A percentile compares a stretch with the other conserved stretches of the same genome.
phyloP scores from a whole-genome alignment of 257 asterid genomes.

The Scutellaria galericulata region DNA sequence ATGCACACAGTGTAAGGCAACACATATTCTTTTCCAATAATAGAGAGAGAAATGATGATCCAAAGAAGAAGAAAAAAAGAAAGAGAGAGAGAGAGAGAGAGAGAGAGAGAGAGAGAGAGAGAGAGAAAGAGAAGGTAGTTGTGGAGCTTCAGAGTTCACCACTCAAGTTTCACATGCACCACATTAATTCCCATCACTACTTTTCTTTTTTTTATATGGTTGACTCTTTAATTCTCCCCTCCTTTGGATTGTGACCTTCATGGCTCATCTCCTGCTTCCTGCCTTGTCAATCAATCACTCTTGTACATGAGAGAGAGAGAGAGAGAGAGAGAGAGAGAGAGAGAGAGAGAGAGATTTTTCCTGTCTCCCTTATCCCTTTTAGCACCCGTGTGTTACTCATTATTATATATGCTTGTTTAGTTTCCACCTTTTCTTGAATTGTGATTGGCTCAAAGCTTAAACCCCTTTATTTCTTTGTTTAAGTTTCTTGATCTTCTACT shows the following conservation, averaged over 20 bases:
- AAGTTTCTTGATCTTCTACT: slow-evolving; percentile 32
- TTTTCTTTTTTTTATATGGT: slow-evolving; percentile 42
- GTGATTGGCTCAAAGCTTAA: slow-evolving; percentile 35
- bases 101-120: slow-evolving; percentile 22
- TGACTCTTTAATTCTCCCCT: slow-evolving; percentile 57
- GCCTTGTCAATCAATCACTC: slow-evolving; percentile 60
- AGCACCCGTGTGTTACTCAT: slow-evolving; percentile 25
- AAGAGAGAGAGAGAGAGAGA: too few relatives aligned
- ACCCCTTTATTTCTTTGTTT: slow-evolving; percentile 24
- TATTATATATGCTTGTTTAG: slow-evolving; percentile 5
- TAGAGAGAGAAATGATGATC: slow-evolving; percentile 45
- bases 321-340: slow-evolving; percentile 10
- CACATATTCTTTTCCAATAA: slow-evolving; percentile 36
- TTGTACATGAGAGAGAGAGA: slow-evolving; percentile 18
- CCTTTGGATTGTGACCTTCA: slow-evolving; percentile 64
- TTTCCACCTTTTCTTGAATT: slow-evolving; percentile 37
- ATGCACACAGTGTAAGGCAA: slow-evolving; percentile 39
- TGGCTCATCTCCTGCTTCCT: slow-evolving; percentile 62
- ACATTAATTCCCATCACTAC: slow-evolving; percentile 45
- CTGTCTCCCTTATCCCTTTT: slow-evolving; percentile 28
- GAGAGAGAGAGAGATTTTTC: not conserved
- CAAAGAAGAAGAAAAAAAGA: slow-evolving; percentile 39
- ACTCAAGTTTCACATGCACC: slow-evolving; percentile 64
- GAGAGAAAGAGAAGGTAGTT: slow-evolving; percentile 38
- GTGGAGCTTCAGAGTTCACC: slow-evolving; percentile 64